These are phyloP conservation scores for Claviceps capensis DNA, from an alignment of 2,329 filamentous ascomycete genomes.

Conservation along the genomic window DNA sequence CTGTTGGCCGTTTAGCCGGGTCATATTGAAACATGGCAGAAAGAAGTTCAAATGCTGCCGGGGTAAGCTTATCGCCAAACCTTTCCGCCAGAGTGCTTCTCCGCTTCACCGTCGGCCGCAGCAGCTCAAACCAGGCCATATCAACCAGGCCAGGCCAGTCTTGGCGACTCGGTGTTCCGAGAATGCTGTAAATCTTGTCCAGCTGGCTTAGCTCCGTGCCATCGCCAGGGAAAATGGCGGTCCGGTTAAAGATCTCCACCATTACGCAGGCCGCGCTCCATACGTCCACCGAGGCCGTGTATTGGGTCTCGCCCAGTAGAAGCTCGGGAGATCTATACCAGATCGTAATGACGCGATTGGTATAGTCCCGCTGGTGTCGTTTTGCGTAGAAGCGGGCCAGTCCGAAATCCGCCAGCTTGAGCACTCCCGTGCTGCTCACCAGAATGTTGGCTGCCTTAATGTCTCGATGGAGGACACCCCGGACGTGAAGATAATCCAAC, in stretches of 20 bases:
- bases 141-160: constrained; percentile 88
- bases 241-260: constrained; percentile 87
- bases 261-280: constrained; percentile 97
- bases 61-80: constrained; percentile 64
- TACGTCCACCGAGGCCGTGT: constrained; percentile 80
- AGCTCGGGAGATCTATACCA: constrained; percentile 92
- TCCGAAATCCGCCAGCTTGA: constrained; percentile 94
- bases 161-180: constrained; percentile 72
- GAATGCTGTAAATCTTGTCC: constrained; percentile 86
- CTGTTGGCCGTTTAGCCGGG: constrained; percentile 68
- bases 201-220: constrained; percentile 92
- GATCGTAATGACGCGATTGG: constrained; percentile 95
- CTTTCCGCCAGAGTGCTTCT: constrained; percentile 68
- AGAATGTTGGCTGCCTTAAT: constrained; percentile 98
- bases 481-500: constrained; percentile 80
- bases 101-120: constrained; percentile 62
- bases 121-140: constrained; percentile 92
- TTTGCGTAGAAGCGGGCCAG: constrained; percentile 95
- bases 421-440: constrained; percentile 72
- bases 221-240: constrained; percentile 89
- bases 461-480: constrained; percentile 90
- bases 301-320: constrained; percentile 80
- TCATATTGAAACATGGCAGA: constrained; percentile 81
- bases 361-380: constrained; percentile 82
- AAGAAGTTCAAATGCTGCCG: constrained; percentile 72